A percentile compares a stretch with the other conserved stretches of the same genome.
phyloP scores from a whole-genome alignment of 257 asterid species.

The Craterostigma plantagineum region DNA sequence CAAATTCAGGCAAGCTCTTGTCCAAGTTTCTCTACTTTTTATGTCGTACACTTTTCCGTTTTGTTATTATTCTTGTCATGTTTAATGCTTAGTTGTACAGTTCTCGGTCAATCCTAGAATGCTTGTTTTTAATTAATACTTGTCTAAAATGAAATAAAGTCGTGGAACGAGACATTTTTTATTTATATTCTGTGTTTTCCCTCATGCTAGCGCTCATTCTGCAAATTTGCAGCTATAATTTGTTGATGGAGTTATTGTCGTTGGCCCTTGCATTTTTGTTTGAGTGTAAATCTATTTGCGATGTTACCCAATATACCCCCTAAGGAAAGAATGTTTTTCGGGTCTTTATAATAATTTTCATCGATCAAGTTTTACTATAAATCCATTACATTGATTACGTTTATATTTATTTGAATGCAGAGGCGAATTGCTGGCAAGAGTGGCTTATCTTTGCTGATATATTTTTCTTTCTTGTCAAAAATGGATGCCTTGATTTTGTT shows the following conservation, averaged over 20 bases:
- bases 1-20: constrained; percentile 62
- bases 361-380: constrained; percentile 6
- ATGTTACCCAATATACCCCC: no score
- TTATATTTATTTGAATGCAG: constrained; percentile 30
- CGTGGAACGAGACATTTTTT: no score
- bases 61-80: not conserved
- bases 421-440: constrained; percentile 93
- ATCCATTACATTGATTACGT: constrained; percentile 3
- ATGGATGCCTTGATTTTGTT: constrained; percentile 93
- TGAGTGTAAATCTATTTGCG: no score
- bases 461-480: constrained; percentile 83
- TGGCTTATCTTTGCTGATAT: constrained; percentile 94
- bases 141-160: no score
- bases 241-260: no score
- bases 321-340: no score
- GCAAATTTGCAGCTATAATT: no score
- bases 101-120: no score
- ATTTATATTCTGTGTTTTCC: no score
- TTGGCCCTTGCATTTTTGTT: no score
- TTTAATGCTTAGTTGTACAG: not conserved
- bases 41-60: not conserved
- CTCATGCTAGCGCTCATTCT: no score
- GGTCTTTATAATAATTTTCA: not conserved
- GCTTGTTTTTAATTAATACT: no score
- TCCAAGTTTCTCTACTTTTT: not conserved